Evolutionary conservation across 108 stramenopile genomes (phyloP), one percentile per base, ranked within the genome.

Genomic region (Cyclotella atomus): DNA sequence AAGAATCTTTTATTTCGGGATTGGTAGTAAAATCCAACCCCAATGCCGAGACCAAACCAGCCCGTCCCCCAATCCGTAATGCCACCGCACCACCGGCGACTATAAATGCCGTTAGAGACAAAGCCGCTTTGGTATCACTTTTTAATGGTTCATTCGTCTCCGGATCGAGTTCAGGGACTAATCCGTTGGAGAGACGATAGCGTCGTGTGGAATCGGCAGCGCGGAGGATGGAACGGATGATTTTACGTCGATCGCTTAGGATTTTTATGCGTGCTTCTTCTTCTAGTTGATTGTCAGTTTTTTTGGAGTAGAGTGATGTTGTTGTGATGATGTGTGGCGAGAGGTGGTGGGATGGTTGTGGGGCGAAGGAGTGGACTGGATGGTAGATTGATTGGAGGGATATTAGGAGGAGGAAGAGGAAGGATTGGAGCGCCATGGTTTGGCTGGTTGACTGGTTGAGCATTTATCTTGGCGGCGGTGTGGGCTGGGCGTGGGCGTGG

Each of bases 21-120:
- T 90, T 87, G 59, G 94, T 94, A 2, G 76, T 72, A 70, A 97
- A 92, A 81, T 97, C 95, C 28, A 97, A 62, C 0, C 97, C 95
- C 15, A 97, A 68, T 14, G 90, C 85, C 20, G 84, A 82, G 20
- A 93, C 83, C 41, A 91, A 71, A 4, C 94, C 96, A 2, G 93
- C 96, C 16, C 96, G 86, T 38, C 96, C 96, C 32, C 96, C 96
- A 3, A 95, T 60, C 2, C 96, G 84, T 16, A 97, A 72, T 7
- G 87, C 83, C 8, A 95, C 90, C 7, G 94, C 94, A 23, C 91
- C 93, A n/a, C 84, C 87, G 10, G 93, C 94, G 24, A 94, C 88
- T 2, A 83, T 87, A 79, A 95, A 91, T 3, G 96, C 94, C 2
- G 94, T 94, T 4, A 90, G 25, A 0, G 89, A 84, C 10, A 95